Base-by-base conservation (phyloP, 805 yeast species). In the Torulaspora indica region DNA sequence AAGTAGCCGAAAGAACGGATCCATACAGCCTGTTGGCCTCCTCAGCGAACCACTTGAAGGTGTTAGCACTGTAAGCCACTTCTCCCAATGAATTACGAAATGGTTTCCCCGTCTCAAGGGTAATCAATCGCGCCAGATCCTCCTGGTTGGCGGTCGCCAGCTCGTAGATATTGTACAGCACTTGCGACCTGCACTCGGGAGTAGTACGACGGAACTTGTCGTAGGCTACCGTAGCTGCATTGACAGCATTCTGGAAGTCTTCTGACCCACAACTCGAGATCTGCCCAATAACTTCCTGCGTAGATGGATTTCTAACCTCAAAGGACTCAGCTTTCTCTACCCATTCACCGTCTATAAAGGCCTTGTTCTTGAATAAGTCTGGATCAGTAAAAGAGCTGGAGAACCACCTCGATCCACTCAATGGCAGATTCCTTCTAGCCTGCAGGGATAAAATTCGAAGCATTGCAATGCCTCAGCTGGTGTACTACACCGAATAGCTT, bases 81-180 rank as follows among this genome's bases (percentile, higher is more conserved):
- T 89, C 96, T 49, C 85, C 89, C 55, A 77, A 70, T 20, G 93
- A 77, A 63, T 82, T 78, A 39, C 72, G 66, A 50, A 82, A 69
- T 30, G 95, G 81, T 71, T 89, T 89, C 69, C 97, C 97, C 60
- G 88, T 86, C 69, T 89, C 96, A 59, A 83, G 71, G 18, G 95
- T 75, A 70, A 90, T 96, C 58, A 89, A 81, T 42, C 81, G 73
- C 28, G 96, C 89, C 40, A 89, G 71, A 35, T 80, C 68, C 48
- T 85, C 90, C 44, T 80, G 75, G 61, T 89, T 73, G 59, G 78
- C 73, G 61, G 87, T 95, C 44, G 89, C 67, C 58, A 84, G 71
- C 49, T 84, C 88, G 37, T 95, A 95, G 46, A 90, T 75, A 67
- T 79, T 84, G 68, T 68, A 66, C 50, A 90, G 69, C 41, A 74